Percentiles rank a stretch among this genome's conserved stretches.
These are phyloP conservation scores for Talaromyces adpressus DNA, from an alignment of 495 filamentous ascomycete species.

Conservation along the genomic window DNA sequence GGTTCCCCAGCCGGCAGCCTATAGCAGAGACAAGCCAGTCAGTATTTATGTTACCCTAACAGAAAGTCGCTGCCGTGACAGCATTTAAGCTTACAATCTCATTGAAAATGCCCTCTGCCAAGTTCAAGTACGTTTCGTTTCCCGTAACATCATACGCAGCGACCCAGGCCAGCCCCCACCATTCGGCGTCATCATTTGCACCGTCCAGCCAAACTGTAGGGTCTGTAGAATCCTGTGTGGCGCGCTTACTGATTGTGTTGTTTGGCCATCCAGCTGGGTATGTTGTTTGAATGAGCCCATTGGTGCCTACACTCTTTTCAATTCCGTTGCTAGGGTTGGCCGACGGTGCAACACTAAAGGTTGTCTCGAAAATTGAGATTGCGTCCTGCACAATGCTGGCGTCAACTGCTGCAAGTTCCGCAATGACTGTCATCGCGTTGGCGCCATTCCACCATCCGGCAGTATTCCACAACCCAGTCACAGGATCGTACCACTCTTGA, in stretches of 20 bases:
- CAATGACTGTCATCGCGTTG: slow-evolving; percentile 58
- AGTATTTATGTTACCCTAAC: neutral
- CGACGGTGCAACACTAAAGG: slow-evolving; percentile 23
- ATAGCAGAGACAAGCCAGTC: no score
- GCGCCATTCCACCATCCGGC: slow-evolving; percentile 73
- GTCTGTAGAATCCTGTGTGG: slow-evolving; percentile 14
- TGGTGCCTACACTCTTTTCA: neutral
- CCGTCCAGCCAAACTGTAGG: slow-evolving; percentile 41
- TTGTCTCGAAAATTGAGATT: slow-evolving; percentile 35
- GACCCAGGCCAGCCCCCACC: slow-evolving; percentile 67
- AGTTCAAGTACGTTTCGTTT: slow-evolving; percentile 44
- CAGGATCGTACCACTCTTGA: slow-evolving; percentile 56
- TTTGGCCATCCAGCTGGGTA: slow-evolving; percentile 6
- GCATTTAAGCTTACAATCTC: slow-evolving; percentile 38
- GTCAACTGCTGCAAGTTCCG: slow-evolving; percentile 51
- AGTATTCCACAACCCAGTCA: slow-evolving; percentile 58
- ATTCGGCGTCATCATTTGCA: slow-evolving; percentile 65
- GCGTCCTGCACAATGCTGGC: slow-evolving; percentile 20
- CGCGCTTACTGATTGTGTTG: neutral
- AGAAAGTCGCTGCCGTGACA: slow-evolving; percentile 5
- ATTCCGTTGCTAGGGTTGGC: slow-evolving; percentile 19
- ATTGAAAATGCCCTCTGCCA: slow-evolving; percentile 53
- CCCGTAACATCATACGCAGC: slow-evolving; percentile 56
- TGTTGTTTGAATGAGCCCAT: slow-evolving; percentile 12
- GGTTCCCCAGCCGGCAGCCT: slow-evolving; percentile 40